A percentile compares a stretch with the other conserved stretches of the same genome.
phyloP scores from a whole-genome alignment of 2,329 filamentous ascomycete species.

The Fusarium sp. region DNA sequence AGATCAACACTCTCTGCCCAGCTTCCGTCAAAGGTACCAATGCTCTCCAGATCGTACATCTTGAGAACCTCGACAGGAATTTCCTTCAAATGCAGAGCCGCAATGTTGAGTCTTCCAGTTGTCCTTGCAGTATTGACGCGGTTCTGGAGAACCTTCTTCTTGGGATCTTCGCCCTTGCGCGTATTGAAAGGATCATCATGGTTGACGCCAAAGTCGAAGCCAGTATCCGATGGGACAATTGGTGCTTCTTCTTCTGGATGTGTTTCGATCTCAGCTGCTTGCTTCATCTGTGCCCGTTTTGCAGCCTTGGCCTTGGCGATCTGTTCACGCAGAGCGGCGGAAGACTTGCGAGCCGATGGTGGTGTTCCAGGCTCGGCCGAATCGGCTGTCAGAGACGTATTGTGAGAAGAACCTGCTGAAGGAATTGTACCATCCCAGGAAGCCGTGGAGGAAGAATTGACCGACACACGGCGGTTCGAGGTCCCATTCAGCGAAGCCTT shows the following conservation, averaged over 20 bases:
- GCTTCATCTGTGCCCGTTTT: constrained; percentile 64
- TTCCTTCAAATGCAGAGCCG: constrained; percentile 80
- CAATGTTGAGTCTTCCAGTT: constrained; percentile 87
- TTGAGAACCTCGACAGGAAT: constrained; percentile 85
- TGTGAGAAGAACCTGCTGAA: constrained; percentile 29
- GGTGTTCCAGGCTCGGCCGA: constrained; percentile 31
- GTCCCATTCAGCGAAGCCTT: constrained; percentile 24
- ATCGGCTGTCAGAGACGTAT: constrained; percentile 14
- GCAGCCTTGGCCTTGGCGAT: constrained; percentile 94
- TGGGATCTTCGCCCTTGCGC: constrained; percentile 63
- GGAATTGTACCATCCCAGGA: constrained; percentile 48
- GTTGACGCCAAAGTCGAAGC: constrained; percentile 61
- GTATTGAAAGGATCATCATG: constrained; percentile 77
- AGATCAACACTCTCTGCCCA: constrained; percentile 96
- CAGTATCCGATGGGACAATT: constrained; percentile 57
- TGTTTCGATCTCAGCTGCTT: constrained; percentile 39
- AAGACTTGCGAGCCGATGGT: constrained; percentile 69
- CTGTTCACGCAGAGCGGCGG: constrained; percentile 83
- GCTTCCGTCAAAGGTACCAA: constrained; percentile 69
- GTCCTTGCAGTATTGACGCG: constrained; percentile 78
- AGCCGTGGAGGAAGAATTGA: constrained; percentile 24
- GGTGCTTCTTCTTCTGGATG: constrained; percentile 41
- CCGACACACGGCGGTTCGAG: constrained; percentile 18
- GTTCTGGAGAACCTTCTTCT: constrained; percentile 75
- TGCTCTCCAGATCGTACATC: constrained; percentile 86